phyloP scores from a whole-genome alignment of 495 filamentous ascomycete genomes.

The Pseudoneurospora amorphoporcata region DNA sequence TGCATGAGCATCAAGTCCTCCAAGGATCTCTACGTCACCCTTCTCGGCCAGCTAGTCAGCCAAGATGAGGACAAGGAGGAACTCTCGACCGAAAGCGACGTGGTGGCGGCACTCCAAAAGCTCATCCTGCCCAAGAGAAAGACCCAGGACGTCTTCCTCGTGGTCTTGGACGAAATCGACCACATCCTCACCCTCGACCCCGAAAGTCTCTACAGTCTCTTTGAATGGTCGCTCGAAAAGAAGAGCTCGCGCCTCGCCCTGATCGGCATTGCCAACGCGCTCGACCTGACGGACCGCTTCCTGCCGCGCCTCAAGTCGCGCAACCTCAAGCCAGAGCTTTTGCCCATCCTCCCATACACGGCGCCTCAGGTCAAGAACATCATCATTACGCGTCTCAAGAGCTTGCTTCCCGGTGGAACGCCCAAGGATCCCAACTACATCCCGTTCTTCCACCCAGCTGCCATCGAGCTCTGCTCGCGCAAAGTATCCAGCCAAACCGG shows the following conservation, averaged over 20 bases:
- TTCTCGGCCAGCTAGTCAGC: conserved; percentile 45
- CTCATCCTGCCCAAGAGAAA: conserved; percentile 56
- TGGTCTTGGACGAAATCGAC: conserved; percentile 91
- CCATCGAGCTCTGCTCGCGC: conserved; percentile 84
- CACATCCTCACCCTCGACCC: conserved; percentile 79
- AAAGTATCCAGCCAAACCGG: conserved; percentile 91
- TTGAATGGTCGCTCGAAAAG: conserved; percentile 77
- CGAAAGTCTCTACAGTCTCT: conserved; percentile 78
- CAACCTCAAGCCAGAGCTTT: conserved; percentile 76
- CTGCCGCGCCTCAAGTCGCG: conserved; percentile 87
- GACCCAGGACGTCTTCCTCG: conserved; percentile 49
- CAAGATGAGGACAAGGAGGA: conserved; percentile 19
- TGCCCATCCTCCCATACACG: conserved; percentile 89
- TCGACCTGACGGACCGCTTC: conserved; percentile 92
- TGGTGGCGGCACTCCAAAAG: conserved; percentile 48
- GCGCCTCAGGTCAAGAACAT: conserved; percentile 81
- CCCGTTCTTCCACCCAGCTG: conserved; percentile 86
- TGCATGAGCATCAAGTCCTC: conserved; percentile 90
- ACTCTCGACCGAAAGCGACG: conserved; percentile 33
- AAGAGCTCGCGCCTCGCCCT: conserved; percentile 67
- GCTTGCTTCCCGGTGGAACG: conserved; percentile 46
- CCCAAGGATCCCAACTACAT: conserved; percentile 43
- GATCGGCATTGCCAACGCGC: conserved; percentile 90
- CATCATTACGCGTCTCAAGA: conserved; percentile 71
- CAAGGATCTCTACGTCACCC: conserved; percentile 65